Evolutionary conservation across 192 early-diverging fungal genomes (phyloP), one percentile per base, ranked within the genome.

Genomic region (Jimgerdemannia lactiflua): DNA sequence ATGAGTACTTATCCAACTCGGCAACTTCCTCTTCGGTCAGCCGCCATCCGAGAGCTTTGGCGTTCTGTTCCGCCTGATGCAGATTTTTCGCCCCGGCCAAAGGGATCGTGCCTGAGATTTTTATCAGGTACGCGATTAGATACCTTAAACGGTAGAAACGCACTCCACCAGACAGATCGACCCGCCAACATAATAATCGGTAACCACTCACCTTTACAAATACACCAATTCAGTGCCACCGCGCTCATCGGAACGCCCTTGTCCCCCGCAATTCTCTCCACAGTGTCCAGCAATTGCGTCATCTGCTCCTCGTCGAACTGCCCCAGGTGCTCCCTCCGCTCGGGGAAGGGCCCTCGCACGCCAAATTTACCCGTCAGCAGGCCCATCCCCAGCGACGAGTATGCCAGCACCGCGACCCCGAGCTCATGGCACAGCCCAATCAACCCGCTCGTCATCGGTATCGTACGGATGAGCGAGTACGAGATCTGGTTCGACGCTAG

Each of bases 401-500:
- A 91, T 1, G 95, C 91, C 39, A 96, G 82, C 10, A 93, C 75
- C 14, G 86, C 91, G 59, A 95, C 83, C 59, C 92, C 91, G 3
- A 94, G 85, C 75, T 93, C 91, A 66, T 91, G 86, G 77, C 92
- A 94, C 11, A 89, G 79, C 41, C 88, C 84, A 20, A 94, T 85
- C 39, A 94, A 70, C 1, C 90, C 92, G 67, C 91, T 86, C 3
- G 78, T 87, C 79, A 92, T 89, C n/a, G 92, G 89, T 49, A 89
- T 82, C 10, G 83, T 80, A 10, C 88, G 82, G 83, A 92, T 88
- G 3, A 91, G 83, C 64, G 85, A 86, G 67, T 67, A 85, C 14
- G 78, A 77, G 42, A 88, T 81, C 64, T 88, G 85, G 43, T 83
- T 86, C 14, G 80, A 84, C 4, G 85, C 86, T 11, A 88, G 71